Percentiles rank a stretch among this genome's conserved stretches.
These are phyloP conservation scores for Sphaerulina vaccinii DNA, from an alignment of 2,329 filamentous ascomycete species.

Conservation along the genomic window DNA sequence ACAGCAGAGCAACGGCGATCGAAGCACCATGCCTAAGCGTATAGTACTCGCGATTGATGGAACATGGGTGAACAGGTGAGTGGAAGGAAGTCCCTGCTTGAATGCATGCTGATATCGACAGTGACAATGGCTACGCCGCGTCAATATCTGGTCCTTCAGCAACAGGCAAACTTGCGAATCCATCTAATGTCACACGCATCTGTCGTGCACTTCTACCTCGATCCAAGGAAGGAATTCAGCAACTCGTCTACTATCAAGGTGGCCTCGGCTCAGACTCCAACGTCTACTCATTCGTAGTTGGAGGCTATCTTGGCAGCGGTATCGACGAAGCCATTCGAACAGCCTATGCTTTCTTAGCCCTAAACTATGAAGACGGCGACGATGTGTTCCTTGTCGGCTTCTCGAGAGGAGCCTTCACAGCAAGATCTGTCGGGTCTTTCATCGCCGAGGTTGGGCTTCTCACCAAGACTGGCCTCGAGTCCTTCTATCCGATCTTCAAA, in stretches of 20 bases:
- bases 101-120: too few species aligned
- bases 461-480: conserved; percentile 31
- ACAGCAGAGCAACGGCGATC: neutral
- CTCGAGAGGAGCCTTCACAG: conserved; percentile 45
- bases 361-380: conserved; percentile 53
- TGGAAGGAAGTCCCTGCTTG: too few species aligned
- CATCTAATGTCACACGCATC: conserved; percentile 30
- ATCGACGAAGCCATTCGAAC: conserved; percentile 53
- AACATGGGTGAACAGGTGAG: conserved; percentile 24
- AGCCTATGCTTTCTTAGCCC: conserved; percentile 60
- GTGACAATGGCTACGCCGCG: conserved; percentile 20
- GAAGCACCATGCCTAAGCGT: conserved; percentile 14
- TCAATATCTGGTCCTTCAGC: conserved; percentile 11
- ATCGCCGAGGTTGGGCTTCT: conserved; percentile 44
- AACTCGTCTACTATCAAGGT: conserved; percentile 35
- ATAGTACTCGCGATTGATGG: conserved; percentile 27
- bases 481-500: conserved; percentile 31
- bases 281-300: conserved; percentile 21
- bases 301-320: conserved; percentile 31
- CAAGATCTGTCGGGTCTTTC: conserved; percentile 42
- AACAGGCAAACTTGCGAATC: conserved; percentile 16
- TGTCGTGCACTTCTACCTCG: conserved; percentile 27
- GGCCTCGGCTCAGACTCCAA: conserved; percentile 28
- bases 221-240: conserved; percentile 22
- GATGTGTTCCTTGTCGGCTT: conserved; percentile 47